Percentiles rank a stretch among this genome's conserved stretches.
phyloP scores from a whole-genome alignment of 768 basidiomycete genomes.

The Lyophyllum atratum region DNA sequence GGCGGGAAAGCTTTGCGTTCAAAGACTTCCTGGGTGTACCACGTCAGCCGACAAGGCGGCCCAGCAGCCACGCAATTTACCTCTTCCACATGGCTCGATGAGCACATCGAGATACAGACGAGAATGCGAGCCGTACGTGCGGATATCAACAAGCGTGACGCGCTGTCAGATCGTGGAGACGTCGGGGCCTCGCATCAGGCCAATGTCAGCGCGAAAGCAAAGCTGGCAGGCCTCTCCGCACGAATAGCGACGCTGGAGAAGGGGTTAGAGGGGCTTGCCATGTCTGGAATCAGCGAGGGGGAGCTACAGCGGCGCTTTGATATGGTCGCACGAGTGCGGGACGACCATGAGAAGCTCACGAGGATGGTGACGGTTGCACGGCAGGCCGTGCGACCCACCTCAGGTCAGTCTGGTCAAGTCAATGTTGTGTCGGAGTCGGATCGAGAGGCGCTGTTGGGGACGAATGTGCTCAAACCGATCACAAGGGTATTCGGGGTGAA shows the following conservation, averaged over 20 bases:
- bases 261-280: slow-evolving; percentile 65
- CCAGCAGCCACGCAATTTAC: slow-evolving; percentile 59
- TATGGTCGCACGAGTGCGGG: slow-evolving; percentile 84
- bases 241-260: slow-evolving; percentile 72
- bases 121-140: slow-evolving; percentile 82
- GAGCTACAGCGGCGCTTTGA: slow-evolving; percentile 88
- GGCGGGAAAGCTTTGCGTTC: slow-evolving; percentile 80
- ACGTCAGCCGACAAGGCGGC: slow-evolving; percentile 51
- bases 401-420: slow-evolving; percentile 30
- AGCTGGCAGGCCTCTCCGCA: slow-evolving; percentile 74
- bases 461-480: slow-evolving; percentile 44
- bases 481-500: slow-evolving; percentile 80
- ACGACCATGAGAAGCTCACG: slow-evolving; percentile 87
- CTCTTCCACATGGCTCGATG: slow-evolving; percentile 84
- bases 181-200: slow-evolving; percentile 71
- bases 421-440: slow-evolving; percentile 55
- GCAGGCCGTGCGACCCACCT: slow-evolving; percentile 43
- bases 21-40: slow-evolving; percentile 88
- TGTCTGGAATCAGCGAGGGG: slow-evolving; percentile 84
- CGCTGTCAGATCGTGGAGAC: slow-evolving; percentile 76
- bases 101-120: slow-evolving; percentile 77
- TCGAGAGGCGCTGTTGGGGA: slow-evolving; percentile 65
- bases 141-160: slow-evolving; percentile 85
- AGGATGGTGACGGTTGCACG: slow-evolving; percentile 82
- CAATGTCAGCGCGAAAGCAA: slow-evolving; percentile 84